Evolutionary conservation across 2,329 filamentous ascomycete species (phyloP), one percentile per base, ranked within the genome.

Genomic region (Monilinia laxa): DNA sequence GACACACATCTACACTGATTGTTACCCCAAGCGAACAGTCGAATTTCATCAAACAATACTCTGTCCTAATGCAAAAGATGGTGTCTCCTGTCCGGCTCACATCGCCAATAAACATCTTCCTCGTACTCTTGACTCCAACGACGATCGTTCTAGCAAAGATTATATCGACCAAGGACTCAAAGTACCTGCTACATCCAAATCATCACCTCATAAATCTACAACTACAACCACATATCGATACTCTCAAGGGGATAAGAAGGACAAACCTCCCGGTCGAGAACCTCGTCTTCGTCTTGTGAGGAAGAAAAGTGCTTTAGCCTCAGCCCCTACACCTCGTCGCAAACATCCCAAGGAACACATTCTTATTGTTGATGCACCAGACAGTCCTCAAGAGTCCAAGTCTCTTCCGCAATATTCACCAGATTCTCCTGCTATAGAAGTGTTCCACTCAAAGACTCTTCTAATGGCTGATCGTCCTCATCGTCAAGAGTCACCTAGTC

Each of bases 1-100:
- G 69, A 81, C 79, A 68, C 78, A 82, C 71, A 70, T 81, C 62
- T 82, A 79, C 77, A 77, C 80, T 45, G 80, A 81, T 73, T 73
- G 80, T 72, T 80, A 80, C 77, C 78, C 81, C 4, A 81, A 81
- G 67, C 78, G 76, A 59, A 73, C 75, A 60, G 71, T 73, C 47
- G 76, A 77, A 59, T 78, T 79, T 65, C 74, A 76, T 9, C 73
- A 77, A 42, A 72, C 71, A 11, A 74, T 78, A 51, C 82, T 82
- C 77, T 70, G 75, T 14, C 71, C 77, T 23, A 78, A 81, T 56
- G 78, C 78, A 25, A 73, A 77, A 56, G 68, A 69, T 55, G 78
- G 78, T 66, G 73, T 76, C 40, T 78, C 78, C 65, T 85, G 83
- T 77, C 66, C 76, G 69, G 76, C 78, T 68, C 78, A 79, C 54